Evolutionary conservation across 805 yeast genomes (phyloP).

Genomic region (Lipomyces orientalis): DNA sequence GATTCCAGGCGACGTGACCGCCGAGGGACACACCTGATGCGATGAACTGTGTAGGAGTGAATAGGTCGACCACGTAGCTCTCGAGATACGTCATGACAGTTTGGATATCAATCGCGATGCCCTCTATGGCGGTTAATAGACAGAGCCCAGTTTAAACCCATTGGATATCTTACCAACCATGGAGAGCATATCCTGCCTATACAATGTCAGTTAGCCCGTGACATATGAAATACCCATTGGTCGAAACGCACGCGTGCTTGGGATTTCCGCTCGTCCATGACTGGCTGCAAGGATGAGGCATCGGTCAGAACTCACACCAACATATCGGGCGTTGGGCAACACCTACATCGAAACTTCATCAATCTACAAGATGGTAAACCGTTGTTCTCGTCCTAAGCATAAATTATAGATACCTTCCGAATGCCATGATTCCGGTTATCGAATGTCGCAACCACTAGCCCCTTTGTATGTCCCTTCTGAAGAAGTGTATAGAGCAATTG

Average conservation of each 20-base stretch:
- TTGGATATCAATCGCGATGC: constrained; percentile 53
- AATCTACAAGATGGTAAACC: neutral
- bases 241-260: constrained; percentile 50
- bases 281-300: constrained; percentile 43
- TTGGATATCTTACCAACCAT: constrained; percentile 49
- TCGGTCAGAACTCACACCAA: neutral
- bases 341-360: constrained; percentile 24
- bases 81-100: constrained; percentile 55
- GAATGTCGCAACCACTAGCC: constrained; percentile 55
- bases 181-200: constrained; percentile 54
- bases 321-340: too few species aligned
- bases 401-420: constrained; percentile 44
- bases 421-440: constrained; percentile 65
- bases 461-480: constrained; percentile 25
- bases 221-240: too few species aligned
- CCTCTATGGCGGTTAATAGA: constrained; percentile 13
- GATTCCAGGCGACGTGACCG: constrained; percentile 60
- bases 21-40: constrained; percentile 62
- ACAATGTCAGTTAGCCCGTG: neutral
- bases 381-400: neutral
- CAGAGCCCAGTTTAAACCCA: neutral
- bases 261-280: constrained; percentile 57
- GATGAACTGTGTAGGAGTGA: constrained; percentile 46
- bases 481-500: constrained; percentile 45
- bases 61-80: constrained; percentile 43